These are phyloP conservation scores for Fusarium cicatricum DNA, from an alignment of 2,329 filamentous ascomycete genomes.

Conservation along the genomic window DNA sequence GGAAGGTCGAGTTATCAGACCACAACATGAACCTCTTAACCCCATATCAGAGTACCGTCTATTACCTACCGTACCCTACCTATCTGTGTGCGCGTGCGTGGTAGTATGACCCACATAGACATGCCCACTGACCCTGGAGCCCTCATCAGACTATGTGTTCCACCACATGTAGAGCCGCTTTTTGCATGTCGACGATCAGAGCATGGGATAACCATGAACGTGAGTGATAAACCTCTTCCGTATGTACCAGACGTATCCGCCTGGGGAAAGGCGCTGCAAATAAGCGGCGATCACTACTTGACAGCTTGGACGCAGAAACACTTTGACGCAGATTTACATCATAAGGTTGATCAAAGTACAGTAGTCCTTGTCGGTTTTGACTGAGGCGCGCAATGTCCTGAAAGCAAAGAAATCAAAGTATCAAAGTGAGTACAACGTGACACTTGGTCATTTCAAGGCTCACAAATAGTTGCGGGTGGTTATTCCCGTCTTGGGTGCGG, in stretches of 20 bases:
- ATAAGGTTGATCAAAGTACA: not conserved
- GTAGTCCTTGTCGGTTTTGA: not conserved
- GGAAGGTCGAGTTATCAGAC: not conserved
- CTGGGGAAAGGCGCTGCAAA: not conserved
- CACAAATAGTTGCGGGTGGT: too few species aligned
- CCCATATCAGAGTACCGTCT: not conserved
- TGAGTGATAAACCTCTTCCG: too few species aligned
- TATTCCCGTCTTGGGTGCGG: too few species aligned
- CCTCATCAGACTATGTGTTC: too few species aligned
- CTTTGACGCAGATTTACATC: constrained; percentile 2
- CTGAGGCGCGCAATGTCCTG: not conserved
- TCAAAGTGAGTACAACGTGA: not conserved
- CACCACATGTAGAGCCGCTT: too few species aligned
- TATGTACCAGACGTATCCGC: not conserved
- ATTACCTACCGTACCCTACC: not conserved
- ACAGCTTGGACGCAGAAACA: not conserved
- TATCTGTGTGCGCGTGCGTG: not conserved
- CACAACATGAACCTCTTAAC: not conserved
- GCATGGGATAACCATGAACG: too few species aligned
- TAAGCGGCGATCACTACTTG: not conserved
- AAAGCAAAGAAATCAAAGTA: not conserved
- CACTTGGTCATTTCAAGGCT: too few species aligned
- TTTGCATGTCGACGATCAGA: too few species aligned
- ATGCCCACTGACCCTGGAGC: too few species aligned
- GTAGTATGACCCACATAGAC: not conserved